Percentiles rank a stretch among this genome's conserved stretches.
phyloP scores from a whole-genome alignment of 2,329 filamentous ascomycete species.

The Orbilia blumenaviensis region DNA sequence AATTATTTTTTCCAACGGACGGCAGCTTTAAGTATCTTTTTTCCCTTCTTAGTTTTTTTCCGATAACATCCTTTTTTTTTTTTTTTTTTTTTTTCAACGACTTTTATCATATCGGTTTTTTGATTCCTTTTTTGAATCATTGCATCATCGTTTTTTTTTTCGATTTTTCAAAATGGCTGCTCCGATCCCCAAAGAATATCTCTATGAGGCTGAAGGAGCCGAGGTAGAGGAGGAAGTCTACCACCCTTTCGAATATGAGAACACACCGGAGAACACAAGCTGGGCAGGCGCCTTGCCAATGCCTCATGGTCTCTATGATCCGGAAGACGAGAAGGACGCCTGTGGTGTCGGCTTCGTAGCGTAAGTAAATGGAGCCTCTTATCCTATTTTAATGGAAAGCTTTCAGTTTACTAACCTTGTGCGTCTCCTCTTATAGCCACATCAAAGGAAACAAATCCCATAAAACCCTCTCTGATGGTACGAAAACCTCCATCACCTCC shows the following conservation, averaged over 20 bases:
- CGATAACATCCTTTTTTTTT: conserved; percentile 50
- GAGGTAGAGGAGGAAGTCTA: conserved; percentile 68
- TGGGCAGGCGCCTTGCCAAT: conserved; percentile 95
- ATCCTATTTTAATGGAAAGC: background rate
- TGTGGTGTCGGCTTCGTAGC: conserved; percentile 99
- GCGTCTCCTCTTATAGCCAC: conserved; percentile 69
- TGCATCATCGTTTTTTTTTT: background rate
- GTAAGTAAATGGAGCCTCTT: conserved; percentile 66
- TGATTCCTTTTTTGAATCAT: conserved; percentile 20
- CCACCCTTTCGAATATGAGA: conserved; percentile 83
- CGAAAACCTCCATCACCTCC: conserved; percentile 60
- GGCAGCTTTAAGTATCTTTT: conserved; percentile 56
- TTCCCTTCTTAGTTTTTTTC: conserved; percentile 56
- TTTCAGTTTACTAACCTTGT: conserved; percentile 29
- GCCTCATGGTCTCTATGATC: conserved; percentile 99
- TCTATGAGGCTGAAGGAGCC: conserved; percentile 57
- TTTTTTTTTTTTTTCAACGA: conserved; percentile 42
- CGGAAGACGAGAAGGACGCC: conserved; percentile 95
- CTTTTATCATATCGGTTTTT: conserved; percentile 53
- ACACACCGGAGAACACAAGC: conserved; percentile 79
- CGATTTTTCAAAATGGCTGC: conserved; percentile 27
- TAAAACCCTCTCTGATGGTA: conserved; percentile 98
- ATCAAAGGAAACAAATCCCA: conserved; percentile 98
- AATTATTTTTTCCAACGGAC: conserved; percentile 56
- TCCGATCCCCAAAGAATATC: conserved; percentile 42